phyloP scores from a whole-genome alignment of 2,329 filamentous ascomycete genomes.

The Onygena corvina region DNA sequence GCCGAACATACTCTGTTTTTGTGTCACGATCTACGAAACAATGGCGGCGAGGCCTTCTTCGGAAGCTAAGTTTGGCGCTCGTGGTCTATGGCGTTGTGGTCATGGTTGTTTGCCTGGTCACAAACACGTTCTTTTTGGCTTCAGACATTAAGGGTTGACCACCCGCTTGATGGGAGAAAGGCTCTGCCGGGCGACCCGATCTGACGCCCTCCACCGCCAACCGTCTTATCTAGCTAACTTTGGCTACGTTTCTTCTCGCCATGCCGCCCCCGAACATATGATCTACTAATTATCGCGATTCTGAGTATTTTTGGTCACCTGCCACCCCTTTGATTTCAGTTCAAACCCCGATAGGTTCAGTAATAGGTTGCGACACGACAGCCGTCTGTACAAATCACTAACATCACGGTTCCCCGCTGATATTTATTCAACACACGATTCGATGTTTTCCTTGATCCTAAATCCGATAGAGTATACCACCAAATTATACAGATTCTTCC shows the following conservation, averaged over 20 bases:
- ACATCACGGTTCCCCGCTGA: not conserved
- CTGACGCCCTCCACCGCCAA: not conserved
- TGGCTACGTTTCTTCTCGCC: not conserved
- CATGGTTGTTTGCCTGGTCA: constrained; percentile 76
- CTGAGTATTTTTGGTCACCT: not conserved
- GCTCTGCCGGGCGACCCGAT: too few relatives aligned
- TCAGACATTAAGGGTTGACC: constrained; percentile 35
- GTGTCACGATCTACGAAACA: constrained; percentile 51
- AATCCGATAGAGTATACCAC: not conserved
- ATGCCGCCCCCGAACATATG: not conserved
- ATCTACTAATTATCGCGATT: constrained; percentile 1
- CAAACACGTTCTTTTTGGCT: constrained; percentile 69
- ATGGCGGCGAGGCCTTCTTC: constrained; percentile 52
- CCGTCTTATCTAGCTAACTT: not conserved
- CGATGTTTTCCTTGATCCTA: not conserved
- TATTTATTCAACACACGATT: not conserved
- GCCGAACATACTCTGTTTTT: constrained; percentile 38
- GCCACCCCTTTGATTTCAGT: not conserved
- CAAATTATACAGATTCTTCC: not conserved
- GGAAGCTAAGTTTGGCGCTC: constrained; percentile 61
- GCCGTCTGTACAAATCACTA: not conserved
- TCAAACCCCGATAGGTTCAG: not conserved
- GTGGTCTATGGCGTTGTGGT: constrained; percentile 74
- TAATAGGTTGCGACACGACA: not conserved
- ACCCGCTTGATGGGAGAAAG: too few relatives aligned